Evolutionary conservation across 257 asterid species (phyloP).

Genomic region (Nicotiana paniculata): DNA sequence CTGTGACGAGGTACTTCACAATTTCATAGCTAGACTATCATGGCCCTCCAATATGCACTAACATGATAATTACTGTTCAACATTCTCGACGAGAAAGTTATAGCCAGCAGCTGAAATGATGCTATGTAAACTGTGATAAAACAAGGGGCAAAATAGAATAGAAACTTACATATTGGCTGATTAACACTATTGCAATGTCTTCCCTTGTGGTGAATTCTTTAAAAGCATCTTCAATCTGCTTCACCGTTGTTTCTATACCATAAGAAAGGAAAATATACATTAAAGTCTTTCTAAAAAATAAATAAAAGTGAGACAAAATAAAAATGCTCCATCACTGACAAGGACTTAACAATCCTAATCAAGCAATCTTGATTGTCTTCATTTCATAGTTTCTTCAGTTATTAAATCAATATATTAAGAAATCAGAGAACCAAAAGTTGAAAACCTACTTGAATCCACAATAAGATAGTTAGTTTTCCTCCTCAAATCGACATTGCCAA

Average conservation of each 20-base stretch:
- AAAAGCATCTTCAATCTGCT: slow-evolving; percentile 89
- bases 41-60: neutral
- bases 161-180: slow-evolving; percentile 82
- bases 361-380: neutral
- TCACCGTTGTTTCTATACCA: slow-evolving; percentile 60
- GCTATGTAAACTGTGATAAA: neutral
- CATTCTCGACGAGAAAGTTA: neutral
- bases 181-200: slow-evolving; percentile 67
- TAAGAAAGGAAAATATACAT: neutral
- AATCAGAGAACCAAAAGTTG: neutral
- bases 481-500: neutral
- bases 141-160: neutral
- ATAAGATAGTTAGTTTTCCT: neutral
- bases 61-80: neutral
- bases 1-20: neutral
- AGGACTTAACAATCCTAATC: neutral
- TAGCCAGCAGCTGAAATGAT: neutral
- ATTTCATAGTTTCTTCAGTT: neutral
- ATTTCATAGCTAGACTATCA: neutral
- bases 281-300: neutral
- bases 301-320: neutral
- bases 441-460: neutral
- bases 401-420: neutral
- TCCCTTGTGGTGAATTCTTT: slow-evolving; percentile 86
- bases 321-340: neutral